Evolutionary conservation across 352 stramenopile species (phyloP).

Genomic region (Phytopythium litorale): DNA sequence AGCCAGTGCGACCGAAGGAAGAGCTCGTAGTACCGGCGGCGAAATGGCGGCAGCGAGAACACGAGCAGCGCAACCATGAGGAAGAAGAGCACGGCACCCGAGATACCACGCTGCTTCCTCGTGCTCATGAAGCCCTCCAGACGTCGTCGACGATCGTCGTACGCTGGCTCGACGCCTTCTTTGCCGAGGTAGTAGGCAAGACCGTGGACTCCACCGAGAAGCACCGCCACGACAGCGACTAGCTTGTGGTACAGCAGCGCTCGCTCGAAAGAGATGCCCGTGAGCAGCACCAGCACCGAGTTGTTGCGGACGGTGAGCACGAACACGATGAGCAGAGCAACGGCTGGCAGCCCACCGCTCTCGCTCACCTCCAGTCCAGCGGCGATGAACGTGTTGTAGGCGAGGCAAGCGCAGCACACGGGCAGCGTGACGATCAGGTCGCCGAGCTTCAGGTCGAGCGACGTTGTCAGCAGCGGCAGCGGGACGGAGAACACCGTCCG

Average conservation of each 20-base stretch:
- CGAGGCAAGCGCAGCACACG: slow-evolving; percentile 12
- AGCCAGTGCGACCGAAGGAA: slow-evolving; percentile 50
- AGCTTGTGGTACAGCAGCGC: slow-evolving; percentile 51
- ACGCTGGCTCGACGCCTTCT: not conserved
- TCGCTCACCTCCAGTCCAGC: slow-evolving; percentile 15
- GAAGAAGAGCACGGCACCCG: slow-evolving; percentile 22
- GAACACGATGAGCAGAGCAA: slow-evolving; percentile 36
- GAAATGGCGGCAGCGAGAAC: slow-evolving; percentile 32
- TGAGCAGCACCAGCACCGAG: slow-evolving; percentile 31
- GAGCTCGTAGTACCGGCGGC: slow-evolving; percentile 46
- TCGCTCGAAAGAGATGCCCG: slow-evolving; percentile 47
- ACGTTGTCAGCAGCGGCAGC: slow-evolving; percentile 23
- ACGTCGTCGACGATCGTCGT: not conserved
- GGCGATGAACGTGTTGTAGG: slow-evolving; percentile 13
- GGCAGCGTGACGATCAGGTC: slow-evolving; percentile 31
- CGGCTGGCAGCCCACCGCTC: slow-evolving; percentile 18
- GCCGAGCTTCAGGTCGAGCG: slow-evolving; percentile 31
- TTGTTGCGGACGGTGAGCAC: slow-evolving; percentile 48
- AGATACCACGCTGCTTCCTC: not conserved
- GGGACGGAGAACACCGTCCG: slow-evolving; percentile 22
- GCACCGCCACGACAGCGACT: slow-evolving; percentile 24
- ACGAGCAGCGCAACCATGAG: slow-evolving; percentile 28
- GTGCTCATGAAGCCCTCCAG: not conserved
- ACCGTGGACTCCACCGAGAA: slow-evolving; percentile 34
- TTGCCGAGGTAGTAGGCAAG: slow-evolving; percentile 33